Evolutionary conservation across 208 protist species (phyloP).

Genomic region (Trypanosoma melophagium): DNA sequence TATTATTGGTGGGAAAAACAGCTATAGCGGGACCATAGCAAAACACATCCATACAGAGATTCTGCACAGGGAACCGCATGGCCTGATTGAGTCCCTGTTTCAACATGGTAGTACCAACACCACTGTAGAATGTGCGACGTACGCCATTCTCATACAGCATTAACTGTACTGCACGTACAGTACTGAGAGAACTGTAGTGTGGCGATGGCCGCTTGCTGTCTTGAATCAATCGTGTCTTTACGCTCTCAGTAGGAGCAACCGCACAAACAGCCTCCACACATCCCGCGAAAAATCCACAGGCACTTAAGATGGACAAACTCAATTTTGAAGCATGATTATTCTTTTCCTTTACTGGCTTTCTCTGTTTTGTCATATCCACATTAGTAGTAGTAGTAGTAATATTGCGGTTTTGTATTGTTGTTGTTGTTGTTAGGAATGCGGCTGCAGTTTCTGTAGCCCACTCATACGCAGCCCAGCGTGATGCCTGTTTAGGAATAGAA

Average conservation of each 20-base stretch:
- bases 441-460: constrained; percentile 7
- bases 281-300: constrained; percentile 30
- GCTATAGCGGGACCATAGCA: not conserved
- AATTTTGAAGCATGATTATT: not conserved
- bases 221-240: constrained; percentile 31
- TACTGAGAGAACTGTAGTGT: constrained; percentile 3
- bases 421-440: not conserved
- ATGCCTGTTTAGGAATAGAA: constrained; percentile 34
- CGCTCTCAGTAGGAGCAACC: constrained; percentile 25
- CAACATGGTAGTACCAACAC: constrained; percentile 25
- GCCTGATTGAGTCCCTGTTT: constrained; percentile 35
- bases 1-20: not conserved
- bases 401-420: not conserved
- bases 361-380: not conserved
- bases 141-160: constrained; percentile 23
- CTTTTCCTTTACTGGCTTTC: not conserved
- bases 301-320: constrained; percentile 6
- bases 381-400: not conserved
- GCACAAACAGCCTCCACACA: constrained; percentile 22
- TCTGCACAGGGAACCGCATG: constrained; percentile 27
- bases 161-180: not conserved
- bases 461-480: constrained; percentile 31
- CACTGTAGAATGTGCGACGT: constrained; percentile 26
- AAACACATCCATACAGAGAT: constrained; percentile 18
- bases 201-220: constrained; percentile 6